Conservation (phyloP, 2,329 filamentous ascomycete species). For the Fusarium poae region DNA sequence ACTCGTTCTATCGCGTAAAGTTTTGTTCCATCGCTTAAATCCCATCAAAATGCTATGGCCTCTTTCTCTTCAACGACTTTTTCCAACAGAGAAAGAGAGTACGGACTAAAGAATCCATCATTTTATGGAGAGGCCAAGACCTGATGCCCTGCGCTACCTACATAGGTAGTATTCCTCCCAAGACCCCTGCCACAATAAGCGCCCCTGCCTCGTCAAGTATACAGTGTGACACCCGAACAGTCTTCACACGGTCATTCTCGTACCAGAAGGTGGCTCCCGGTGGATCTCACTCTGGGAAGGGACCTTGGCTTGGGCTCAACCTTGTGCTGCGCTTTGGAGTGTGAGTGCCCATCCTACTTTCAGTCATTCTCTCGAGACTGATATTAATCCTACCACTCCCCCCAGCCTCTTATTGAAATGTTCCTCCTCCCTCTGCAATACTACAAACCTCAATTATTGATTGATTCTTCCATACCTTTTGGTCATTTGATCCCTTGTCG, state of each 20-base stretch:
- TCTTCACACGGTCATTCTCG: slow-evolving; percentile 34
- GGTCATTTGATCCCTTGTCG: slow-evolving; percentile 5
- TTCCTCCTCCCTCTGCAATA: slow-evolving; percentile 31
- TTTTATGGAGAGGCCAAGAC: slow-evolving; percentile 15
- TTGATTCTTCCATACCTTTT: slow-evolving; percentile 19
- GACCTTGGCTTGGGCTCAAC: slow-evolving; percentile 37
- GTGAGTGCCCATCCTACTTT: slow-evolving; percentile 26
- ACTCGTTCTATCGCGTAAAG: slow-evolving; percentile 4
- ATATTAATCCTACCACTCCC: slow-evolving; percentile 42
- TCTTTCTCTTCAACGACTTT: slow-evolving; percentile 35
- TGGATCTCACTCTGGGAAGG: slow-evolving; percentile 33
- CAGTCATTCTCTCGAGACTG: slow-evolving; percentile 21
- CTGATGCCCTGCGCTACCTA: slow-evolving; percentile 18
- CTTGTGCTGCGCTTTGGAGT: slow-evolving; percentile 26
- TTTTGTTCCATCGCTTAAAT: slow-evolving; percentile 10
- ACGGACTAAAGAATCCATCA: slow-evolving; percentile 25
- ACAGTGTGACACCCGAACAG: slow-evolving; percentile 20
- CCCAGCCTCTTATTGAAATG: slow-evolving; percentile 31
- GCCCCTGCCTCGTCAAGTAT: slow-evolving; percentile 37
- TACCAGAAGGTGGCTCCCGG: slow-evolving; percentile 45
- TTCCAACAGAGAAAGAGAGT: not conserved
- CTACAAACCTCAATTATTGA: slow-evolving; percentile 35
- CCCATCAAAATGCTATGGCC: slow-evolving; percentile 24
- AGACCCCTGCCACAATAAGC: slow-evolving; percentile 37
- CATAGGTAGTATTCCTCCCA: too few relatives aligned